Conservation (phyloP, 768 basidiomycete genomes). For the Boletus reticulatus region DNA sequence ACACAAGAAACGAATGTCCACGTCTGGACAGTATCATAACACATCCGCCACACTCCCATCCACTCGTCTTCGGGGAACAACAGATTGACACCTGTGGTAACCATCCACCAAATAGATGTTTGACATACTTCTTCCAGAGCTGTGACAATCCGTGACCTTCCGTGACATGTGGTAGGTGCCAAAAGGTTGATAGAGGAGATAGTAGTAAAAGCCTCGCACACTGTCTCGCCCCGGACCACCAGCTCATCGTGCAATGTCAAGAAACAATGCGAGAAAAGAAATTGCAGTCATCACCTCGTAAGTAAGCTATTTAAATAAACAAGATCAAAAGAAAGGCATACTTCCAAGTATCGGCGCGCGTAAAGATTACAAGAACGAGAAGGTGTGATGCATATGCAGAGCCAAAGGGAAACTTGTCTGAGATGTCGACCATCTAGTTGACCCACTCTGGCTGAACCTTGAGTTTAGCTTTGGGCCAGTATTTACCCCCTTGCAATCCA, state of each 20-base stretch:
- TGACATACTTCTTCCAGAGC: conserved; percentile 85
- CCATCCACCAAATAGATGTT: conserved; percentile 1
- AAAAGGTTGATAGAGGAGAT: too few species aligned
- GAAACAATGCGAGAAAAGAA: too few species aligned
- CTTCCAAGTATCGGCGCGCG: background rate
- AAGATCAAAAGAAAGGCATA: background rate
- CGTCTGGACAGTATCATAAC: background rate
- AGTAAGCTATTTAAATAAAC: background rate
- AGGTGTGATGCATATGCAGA: background rate
- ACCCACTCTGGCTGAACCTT: conserved; percentile 39
- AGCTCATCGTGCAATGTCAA: too few species aligned
- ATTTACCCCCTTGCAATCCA: conserved; percentile 30
- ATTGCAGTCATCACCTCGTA: too few species aligned
- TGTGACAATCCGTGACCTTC: too few species aligned
- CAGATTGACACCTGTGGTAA: conserved; percentile 3
- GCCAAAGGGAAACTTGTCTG: background rate
- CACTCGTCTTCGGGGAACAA: conserved; percentile 56
- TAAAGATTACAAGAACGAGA: background rate
- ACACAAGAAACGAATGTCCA: background rate
- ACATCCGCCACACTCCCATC: background rate
- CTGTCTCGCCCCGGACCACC: too few species aligned
- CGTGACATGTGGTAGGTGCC: too few species aligned
- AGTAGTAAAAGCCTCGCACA: too few species aligned
- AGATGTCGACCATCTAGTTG: conserved; percentile 25
- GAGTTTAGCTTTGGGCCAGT: conserved; percentile 41